phyloP scores from a whole-genome alignment of 192 early-diverging fungal genomes.

The Umbelopsis sp. region DNA sequence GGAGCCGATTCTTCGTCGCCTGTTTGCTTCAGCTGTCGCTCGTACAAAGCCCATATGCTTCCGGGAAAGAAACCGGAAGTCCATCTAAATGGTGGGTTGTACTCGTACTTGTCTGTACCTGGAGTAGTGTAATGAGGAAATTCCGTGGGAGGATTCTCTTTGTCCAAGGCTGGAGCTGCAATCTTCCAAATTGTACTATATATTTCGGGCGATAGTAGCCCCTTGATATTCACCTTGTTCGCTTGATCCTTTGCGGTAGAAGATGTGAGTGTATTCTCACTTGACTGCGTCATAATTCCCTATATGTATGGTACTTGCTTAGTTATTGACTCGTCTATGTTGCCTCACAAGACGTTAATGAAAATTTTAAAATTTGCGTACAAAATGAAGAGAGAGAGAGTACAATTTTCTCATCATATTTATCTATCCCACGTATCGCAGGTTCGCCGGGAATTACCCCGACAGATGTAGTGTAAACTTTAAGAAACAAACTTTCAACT shows the following conservation, averaged over 20 bases:
- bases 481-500: too few relatives aligned
- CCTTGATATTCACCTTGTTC: not conserved
- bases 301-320: too few relatives aligned
- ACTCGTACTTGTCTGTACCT: constrained; percentile 19
- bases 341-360: too few relatives aligned
- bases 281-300: not conserved
- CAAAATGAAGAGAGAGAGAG: too few relatives aligned
- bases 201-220: constrained; percentile 5
- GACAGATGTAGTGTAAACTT: too few relatives aligned
- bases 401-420: too few relatives aligned
- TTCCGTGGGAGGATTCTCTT: not conserved
- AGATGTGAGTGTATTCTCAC: too few relatives aligned
- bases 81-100: constrained; percentile 4
- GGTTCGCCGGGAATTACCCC: too few relatives aligned
- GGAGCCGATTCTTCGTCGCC: not conserved
- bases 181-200: constrained; percentile 12
- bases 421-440: too few relatives aligned
- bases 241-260: not conserved
- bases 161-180: constrained; percentile 5
- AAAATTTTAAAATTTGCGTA: too few relatives aligned
- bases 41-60: constrained; percentile 18
- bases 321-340: too few relatives aligned
- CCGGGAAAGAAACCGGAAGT: constrained; percentile 18
- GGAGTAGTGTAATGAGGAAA: constrained; percentile 16
- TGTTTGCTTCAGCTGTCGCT: constrained; percentile 7